Percentiles rank a stretch among this genome's conserved stretches.
Conservation (phyloP, 2,329 filamentous ascomycete species). For the Beauveria caledonica region DNA sequence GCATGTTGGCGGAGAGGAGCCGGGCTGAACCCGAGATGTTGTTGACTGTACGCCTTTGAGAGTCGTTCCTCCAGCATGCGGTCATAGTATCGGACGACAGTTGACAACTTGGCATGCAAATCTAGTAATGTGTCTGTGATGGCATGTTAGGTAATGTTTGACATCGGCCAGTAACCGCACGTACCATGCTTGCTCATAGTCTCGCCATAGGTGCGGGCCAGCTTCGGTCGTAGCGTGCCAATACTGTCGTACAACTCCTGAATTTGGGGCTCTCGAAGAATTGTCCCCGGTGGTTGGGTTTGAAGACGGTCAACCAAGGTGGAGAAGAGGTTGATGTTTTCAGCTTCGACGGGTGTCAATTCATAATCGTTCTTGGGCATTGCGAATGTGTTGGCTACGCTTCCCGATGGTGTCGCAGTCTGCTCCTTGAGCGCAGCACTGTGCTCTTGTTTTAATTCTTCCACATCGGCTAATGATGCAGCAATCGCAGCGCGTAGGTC, state of each 20-base stretch:
- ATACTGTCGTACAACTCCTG: conserved; percentile 98
- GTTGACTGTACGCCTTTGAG: conserved; percentile 84
- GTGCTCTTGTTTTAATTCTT: conserved; percentile 92
- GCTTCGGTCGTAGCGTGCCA: conserved; percentile 82
- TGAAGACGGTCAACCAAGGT: conserved; percentile 91
- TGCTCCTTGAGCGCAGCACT: conserved; percentile 77
- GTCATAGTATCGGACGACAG: conserved; percentile 95
- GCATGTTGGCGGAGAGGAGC: conserved; percentile 43
- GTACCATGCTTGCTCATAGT: conserved; percentile 98
- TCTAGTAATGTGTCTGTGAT: conserved; percentile 77
- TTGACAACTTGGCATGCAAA: conserved; percentile 88
- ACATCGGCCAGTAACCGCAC: conserved; percentile 18
- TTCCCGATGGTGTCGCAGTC: conserved; percentile 36
- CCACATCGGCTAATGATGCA: conserved; percentile 91
- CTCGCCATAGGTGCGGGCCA: conserved; percentile 92
- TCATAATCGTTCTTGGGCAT: conserved; percentile 90
- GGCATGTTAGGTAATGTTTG: background rate
- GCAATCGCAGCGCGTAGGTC: conserved; percentile 93
- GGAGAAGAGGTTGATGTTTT: conserved; percentile 94
- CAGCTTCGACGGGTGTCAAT: conserved; percentile 83
- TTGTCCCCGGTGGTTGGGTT: conserved; percentile 90
- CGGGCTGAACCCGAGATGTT: conserved; percentile 57
- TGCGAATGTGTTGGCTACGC: conserved; percentile 39
- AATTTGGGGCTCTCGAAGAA: conserved; percentile 93
- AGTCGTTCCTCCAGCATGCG: conserved; percentile 94